Evolutionary conservation across 139 green algal species (phyloP), one percentile per base, ranked within the genome.

Genomic region (Picochlorum sp.): DNA sequence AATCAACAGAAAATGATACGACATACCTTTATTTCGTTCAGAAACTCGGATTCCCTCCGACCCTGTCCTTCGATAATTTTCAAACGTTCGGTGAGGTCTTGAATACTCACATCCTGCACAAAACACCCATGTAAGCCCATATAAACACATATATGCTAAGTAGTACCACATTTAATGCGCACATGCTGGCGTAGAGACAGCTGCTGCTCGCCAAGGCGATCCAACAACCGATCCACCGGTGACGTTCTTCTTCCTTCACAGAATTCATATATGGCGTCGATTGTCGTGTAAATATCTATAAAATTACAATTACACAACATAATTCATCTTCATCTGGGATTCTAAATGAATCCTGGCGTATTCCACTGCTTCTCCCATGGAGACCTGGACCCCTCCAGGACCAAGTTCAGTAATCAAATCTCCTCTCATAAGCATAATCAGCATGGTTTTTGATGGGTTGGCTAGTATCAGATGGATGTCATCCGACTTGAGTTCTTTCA

Each of bases 401-500:
- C 67, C 67, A 13, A 73, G 10, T 45, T 62, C 26, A 16, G 20
- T 21, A 11, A 73, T 57, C 58, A 73, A n/a, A 11, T 49, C n/a
- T 7, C 51, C 20, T 6, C 67, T 49, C 3, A 57, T 58, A 26
- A 73, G 45, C 45, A 68, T 54, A 15, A 30, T 21, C 41, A 73
- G 4, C 57, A 67, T 59, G 23, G 41, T 58, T 30, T 68, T 59
- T 26, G 44, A 69, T 30, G 84, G 84, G 68, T 90, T 90, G 62
- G 76, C 68, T 14, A 90, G 41, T 32, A 83, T 76, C 7, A 90
- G 67, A 21, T 69, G 56, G 3, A 87, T 57, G 24, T 58, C 66
- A 13, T 69, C 45, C 14, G 65, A 49, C 52, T 68, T 68, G 30
- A 74, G 64, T 5, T 73, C 57, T 18, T 49, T 23, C 0, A 83